Percentiles rank a stretch among this genome's conserved stretches.
Evolutionary conservation across 73 alveolate genomes (phyloP).

Genomic region (Paramecium sonneborni): DNA sequence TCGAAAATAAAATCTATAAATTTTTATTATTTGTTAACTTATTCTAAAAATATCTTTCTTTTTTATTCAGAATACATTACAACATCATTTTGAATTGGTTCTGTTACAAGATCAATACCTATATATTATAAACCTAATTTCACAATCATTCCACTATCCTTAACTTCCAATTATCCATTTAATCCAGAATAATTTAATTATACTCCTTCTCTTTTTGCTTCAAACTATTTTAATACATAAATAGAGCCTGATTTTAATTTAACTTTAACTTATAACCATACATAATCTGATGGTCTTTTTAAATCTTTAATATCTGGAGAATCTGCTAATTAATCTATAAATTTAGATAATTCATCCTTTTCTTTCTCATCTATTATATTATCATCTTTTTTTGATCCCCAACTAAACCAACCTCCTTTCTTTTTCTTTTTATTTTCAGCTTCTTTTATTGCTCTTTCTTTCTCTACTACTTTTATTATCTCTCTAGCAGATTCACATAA

Average conservation of each 20-base stretch:
- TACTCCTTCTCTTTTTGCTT: conserved; percentile 9
- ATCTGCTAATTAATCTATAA: conserved; percentile 26
- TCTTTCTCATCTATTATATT: background rate
- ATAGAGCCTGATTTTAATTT: background rate
- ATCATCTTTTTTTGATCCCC: conserved; percentile 47
- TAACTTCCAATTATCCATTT: background rate
- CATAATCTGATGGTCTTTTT: conserved; percentile 44
- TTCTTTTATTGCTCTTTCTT: conserved; percentile 51
- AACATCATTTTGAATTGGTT: conserved; percentile 6
- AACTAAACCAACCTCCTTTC: conserved; percentile 60
- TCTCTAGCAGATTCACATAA: conserved; percentile 36
- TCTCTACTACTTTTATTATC: conserved; percentile 25
- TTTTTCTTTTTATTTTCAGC: conserved; percentile 56
- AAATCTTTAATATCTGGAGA: background rate
- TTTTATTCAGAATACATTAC: background rate
- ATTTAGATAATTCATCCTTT: background rate
- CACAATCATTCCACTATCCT: background rate
- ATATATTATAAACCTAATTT: background rate
- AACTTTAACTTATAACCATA: background rate
- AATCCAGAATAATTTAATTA: conserved; percentile 16
- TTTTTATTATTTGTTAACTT: background rate
- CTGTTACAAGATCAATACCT: background rate
- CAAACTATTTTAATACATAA: conserved; percentile 4
- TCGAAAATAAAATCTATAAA: conserved; percentile 21
- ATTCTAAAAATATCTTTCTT: background rate